A percentile compares a stretch with the other conserved stretches of the same genome.
These are phyloP conservation scores for Lanmaoa pseudosensibilis DNA, from an alignment of 768 basidiomycete species.

Conservation along the genomic window DNA sequence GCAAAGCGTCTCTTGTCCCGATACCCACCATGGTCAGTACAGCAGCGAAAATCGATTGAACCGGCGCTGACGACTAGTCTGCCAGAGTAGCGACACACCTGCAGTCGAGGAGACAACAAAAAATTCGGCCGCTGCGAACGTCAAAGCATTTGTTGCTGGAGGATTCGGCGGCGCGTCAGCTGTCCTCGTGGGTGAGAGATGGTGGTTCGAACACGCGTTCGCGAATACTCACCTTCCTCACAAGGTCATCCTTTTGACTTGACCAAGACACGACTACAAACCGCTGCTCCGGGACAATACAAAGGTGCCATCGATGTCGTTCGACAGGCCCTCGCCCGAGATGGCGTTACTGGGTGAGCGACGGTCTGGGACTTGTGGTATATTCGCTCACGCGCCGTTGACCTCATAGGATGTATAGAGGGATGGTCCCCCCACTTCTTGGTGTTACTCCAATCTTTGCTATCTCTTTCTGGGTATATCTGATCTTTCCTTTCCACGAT, in stretches of 20 bases:
- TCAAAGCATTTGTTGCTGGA: constrained; percentile 90
- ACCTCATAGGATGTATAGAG: constrained; percentile 72
- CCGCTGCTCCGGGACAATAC: constrained; percentile 85
- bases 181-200: constrained; percentile 79
- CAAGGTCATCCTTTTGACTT: constrained; percentile 96
- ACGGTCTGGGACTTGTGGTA: not conserved
- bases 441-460: constrained; percentile 99
- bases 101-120: constrained; percentile 20
- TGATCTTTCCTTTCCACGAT: not conserved
- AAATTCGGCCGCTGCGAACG: constrained; percentile 37
- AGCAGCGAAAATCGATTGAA: not conserved
- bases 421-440: constrained; percentile 89
- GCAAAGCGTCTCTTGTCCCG: constrained; percentile 1
- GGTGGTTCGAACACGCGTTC: not conserved
- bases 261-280: constrained; percentile 95
- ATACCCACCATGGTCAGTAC: constrained; percentile 29
- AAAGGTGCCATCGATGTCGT: constrained; percentile 93
- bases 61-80: constrained; percentile 7
- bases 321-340: constrained; percentile 83
- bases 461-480: constrained; percentile 88
- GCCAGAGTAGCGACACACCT: constrained; percentile 28
- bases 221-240: constrained; percentile 10
- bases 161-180: constrained; percentile 88
- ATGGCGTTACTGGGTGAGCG: constrained; percentile 85
- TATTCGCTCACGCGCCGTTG: not conserved